These are phyloP conservation scores for Lactarius tabidus DNA, from an alignment of 768 basidiomycete genomes.

Conservation along the genomic window DNA sequence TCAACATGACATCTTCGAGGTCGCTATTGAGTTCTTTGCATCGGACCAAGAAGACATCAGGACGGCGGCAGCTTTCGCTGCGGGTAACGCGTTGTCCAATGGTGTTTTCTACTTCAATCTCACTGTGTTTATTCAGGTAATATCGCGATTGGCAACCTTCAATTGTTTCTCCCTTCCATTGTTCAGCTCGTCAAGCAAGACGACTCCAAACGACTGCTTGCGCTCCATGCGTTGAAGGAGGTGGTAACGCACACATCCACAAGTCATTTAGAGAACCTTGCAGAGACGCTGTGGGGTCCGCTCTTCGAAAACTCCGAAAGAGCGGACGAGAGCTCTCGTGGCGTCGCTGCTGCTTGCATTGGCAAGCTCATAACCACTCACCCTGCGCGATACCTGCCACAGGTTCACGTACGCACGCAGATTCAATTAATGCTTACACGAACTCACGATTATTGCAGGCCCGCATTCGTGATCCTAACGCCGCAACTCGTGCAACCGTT, in stretches of 20 bases:
- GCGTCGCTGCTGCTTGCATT: slow-evolving; percentile 93
- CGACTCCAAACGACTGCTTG: slow-evolving; percentile 73
- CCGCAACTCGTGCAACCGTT: slow-evolving; percentile 79
- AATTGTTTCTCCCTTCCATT: slow-evolving; percentile 81
- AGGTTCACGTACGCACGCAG: slow-evolving; percentile 67
- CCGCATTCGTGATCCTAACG: slow-evolving; percentile 62
- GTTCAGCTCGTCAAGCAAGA: slow-evolving; percentile 74
- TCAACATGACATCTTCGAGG: slow-evolving; percentile 73
- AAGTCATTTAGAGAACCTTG: slow-evolving; percentile 78
- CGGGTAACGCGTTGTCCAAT: slow-evolving; percentile 47
- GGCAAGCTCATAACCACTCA: slow-evolving; percentile 93
- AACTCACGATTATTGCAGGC: slow-evolving; percentile 39
- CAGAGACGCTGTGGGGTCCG: slow-evolving; percentile 87
- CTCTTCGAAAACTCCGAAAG: slow-evolving; percentile 88
- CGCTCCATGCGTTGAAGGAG: slow-evolving; percentile 92
- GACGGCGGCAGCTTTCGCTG: slow-evolving; percentile 91
- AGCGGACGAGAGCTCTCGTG: slow-evolving; percentile 86
- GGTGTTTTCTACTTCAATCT: neutral
- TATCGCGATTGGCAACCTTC: slow-evolving; percentile 90
- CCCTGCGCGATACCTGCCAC: slow-evolving; percentile 85
- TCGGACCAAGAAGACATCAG: slow-evolving; percentile 82
- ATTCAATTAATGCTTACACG: neutral
- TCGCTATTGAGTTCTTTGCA: slow-evolving; percentile 68
- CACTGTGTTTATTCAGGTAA: slow-evolving; percentile 53
- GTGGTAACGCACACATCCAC: slow-evolving; percentile 90